Conservation (phyloP, 163 green algal species). For the Chloromonas sp. region DNA sequence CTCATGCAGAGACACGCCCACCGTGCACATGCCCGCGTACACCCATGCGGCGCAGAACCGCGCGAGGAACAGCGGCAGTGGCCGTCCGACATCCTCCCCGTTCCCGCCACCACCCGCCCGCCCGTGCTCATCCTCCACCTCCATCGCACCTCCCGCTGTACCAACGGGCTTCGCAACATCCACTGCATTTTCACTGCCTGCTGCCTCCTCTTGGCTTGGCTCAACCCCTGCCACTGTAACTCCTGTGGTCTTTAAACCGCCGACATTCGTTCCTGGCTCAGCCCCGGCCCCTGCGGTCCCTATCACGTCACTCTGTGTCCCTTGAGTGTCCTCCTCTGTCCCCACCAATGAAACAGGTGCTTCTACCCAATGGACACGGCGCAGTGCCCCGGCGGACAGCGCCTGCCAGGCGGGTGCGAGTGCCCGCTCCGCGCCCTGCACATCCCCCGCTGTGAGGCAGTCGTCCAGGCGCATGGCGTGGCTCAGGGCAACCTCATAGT, state of each 20-base stretch:
- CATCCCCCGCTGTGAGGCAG: conserved; percentile 28
- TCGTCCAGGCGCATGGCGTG: conserved; percentile 50
- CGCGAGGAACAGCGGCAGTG: conserved; percentile 37
- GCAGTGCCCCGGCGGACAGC: not conserved
- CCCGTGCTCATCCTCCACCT: not conserved
- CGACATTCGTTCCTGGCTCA: no score
- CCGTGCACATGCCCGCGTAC: conserved; percentile 61
- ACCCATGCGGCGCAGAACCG: conserved; percentile 68
- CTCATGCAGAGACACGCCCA: conserved; percentile 68
- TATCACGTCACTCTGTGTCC: no score
- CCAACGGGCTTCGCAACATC: no score
- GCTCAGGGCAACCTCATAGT: conserved; percentile 65
- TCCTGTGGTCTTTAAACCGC: no score
- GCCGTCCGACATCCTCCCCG: no score
- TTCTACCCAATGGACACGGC: not conserved
- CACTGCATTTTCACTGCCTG: no score
- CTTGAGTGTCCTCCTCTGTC: no score
- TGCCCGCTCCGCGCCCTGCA: not conserved
- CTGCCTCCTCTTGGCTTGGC: no score
- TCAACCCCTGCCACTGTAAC: no score
- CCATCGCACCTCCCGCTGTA: not conserved
- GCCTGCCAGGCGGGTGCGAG: not conserved
- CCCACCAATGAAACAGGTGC: no score
- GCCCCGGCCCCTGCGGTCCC: no score
- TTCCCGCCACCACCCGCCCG: not conserved